These are phyloP conservation scores for Dionaea muscipula DNA, from an alignment of 179 eudicot species.

Conservation along the genomic window DNA sequence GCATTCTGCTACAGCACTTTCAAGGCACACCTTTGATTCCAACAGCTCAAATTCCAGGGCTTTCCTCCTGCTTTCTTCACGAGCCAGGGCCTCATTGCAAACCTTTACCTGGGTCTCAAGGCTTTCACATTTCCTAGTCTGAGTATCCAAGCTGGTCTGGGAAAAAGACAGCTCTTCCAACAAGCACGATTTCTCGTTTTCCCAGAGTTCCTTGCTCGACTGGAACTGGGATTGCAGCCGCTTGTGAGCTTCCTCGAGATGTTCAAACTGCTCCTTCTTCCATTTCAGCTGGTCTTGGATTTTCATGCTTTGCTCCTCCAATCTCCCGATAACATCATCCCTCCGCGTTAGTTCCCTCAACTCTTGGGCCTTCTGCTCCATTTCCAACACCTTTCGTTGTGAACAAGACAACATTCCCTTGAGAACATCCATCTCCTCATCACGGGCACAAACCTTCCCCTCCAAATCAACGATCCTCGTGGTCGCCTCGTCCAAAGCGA, in stretches of 20 bases:
- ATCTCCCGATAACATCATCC: conserved; percentile 48
- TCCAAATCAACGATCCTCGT: conserved; percentile 31
- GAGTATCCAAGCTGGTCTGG: conserved; percentile 65
- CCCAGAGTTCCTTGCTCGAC: conserved; percentile 62
- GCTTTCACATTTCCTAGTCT: conserved; percentile 45
- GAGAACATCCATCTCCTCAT: conserved; percentile 45
- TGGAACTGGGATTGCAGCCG: conserved; percentile 42
- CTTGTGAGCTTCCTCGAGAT: conserved; percentile 82
- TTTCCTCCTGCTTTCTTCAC: conserved; percentile 79
- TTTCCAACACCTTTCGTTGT: conserved; percentile 47
- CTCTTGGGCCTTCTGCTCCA: conserved; percentile 33
- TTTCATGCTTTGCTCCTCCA: conserved; percentile 56
- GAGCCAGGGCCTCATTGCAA: conserved; percentile 83
- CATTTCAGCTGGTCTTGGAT: conserved; percentile 73
- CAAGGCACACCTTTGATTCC: conserved; percentile 48
- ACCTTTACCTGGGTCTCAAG: conserved; percentile 52
- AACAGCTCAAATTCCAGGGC: conserved; percentile 57
- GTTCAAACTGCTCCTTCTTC: conserved; percentile 89
- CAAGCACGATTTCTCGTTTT: conserved; percentile 43
- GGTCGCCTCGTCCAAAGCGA: conserved; percentile 52
- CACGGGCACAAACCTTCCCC: conserved; percentile 31
- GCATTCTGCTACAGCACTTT: conserved; percentile 48
- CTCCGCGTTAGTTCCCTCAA: conserved; percentile 43
- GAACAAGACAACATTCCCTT: conserved; percentile 39
- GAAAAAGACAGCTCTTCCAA: conserved; percentile 48